These are phyloP conservation scores for Betula pendula DNA, from an alignment of 306 rosid genomes.

Conservation along the genomic window DNA sequence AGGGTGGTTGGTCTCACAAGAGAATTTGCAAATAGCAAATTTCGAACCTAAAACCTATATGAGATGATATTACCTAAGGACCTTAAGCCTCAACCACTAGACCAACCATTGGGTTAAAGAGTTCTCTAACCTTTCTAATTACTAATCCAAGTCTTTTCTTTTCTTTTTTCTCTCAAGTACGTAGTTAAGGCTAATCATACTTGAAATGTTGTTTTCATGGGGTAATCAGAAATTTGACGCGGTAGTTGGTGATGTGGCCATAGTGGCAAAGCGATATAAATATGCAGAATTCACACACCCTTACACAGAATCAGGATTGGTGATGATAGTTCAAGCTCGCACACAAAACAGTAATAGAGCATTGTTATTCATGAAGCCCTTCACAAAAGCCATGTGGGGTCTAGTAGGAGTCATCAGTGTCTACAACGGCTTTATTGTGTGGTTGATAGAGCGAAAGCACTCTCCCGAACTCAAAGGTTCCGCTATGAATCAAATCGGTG, in stretches of 20 bases:
- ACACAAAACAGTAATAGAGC: constrained; percentile 24
- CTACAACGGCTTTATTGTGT: constrained; percentile 54
- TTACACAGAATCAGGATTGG: constrained; percentile 47
- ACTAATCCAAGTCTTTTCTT: too few species aligned
- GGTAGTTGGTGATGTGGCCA: constrained; percentile 48
- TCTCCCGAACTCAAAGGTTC: constrained; percentile 36
- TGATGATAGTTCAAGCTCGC: constrained; percentile 46
- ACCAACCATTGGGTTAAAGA: too few species aligned
- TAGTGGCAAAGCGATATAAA: constrained; percentile 27
- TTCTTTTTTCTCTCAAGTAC: too few species aligned
- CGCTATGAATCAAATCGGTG: constrained; percentile 39
- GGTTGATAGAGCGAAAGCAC: constrained; percentile 49
- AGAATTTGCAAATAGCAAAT: too few species aligned
- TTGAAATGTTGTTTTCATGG: constrained; percentile 6
- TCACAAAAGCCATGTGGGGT: constrained; percentile 49
- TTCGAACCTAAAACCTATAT: too few species aligned
- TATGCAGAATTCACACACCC: constrained; percentile 49
- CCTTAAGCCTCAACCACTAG: too few species aligned
- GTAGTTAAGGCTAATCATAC: too few species aligned
- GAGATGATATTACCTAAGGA: too few species aligned
- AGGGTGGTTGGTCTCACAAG: too few species aligned
- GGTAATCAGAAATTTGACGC: constrained; percentile 42
- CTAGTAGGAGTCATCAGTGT: constrained; percentile 27
- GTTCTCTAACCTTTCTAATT: too few species aligned
- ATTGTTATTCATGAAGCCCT: constrained; percentile 50